Percentiles rank a stretch among this genome's conserved stretches.
These are phyloP conservation scores for Melocanna baccifera DNA, from an alignment of 176 grass and related monocot genomes.

Conservation along the genomic window DNA sequence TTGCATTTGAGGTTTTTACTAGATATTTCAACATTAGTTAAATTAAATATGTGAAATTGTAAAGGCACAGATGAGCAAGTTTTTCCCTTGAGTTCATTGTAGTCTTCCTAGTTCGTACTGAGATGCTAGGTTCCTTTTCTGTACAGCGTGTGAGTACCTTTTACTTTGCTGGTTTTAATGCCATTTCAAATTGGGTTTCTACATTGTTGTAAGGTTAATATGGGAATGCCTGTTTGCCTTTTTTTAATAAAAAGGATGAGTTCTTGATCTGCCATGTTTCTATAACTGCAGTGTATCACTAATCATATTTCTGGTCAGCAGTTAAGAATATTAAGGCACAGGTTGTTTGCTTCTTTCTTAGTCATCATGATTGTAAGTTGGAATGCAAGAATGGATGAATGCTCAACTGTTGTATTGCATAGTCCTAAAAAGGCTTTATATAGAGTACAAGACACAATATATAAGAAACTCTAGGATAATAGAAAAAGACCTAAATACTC, in stretches of 20 bases:
- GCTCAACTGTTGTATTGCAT: no score
- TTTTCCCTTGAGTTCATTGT: not conserved
- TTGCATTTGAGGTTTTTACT: not conserved
- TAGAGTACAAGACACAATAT: no score
- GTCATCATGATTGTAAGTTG: no score
- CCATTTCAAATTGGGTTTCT: not conserved
- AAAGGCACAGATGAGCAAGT: not conserved
- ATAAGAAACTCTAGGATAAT: no score
- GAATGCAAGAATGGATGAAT: no score
- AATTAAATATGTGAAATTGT: not conserved
- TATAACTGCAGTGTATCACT: not conserved
- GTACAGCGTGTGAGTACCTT: not conserved
- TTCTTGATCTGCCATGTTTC: not conserved
- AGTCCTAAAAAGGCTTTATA: no score
- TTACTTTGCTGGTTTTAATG: not conserved
- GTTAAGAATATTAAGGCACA: not conserved
- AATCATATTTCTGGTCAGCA: not conserved
- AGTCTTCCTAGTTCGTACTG: not conserved
- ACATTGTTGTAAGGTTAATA: not conserved
- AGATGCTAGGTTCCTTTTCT: not conserved
- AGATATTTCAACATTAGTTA: not conserved
- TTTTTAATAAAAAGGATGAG: not conserved
- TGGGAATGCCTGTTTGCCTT: not conserved
- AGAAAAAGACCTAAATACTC: no score
- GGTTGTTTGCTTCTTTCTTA: not conserved